Evolutionary conservation across 306 rosid genomes (phyloP).

Genomic region (Ammopiptanthus mongolicus): DNA sequence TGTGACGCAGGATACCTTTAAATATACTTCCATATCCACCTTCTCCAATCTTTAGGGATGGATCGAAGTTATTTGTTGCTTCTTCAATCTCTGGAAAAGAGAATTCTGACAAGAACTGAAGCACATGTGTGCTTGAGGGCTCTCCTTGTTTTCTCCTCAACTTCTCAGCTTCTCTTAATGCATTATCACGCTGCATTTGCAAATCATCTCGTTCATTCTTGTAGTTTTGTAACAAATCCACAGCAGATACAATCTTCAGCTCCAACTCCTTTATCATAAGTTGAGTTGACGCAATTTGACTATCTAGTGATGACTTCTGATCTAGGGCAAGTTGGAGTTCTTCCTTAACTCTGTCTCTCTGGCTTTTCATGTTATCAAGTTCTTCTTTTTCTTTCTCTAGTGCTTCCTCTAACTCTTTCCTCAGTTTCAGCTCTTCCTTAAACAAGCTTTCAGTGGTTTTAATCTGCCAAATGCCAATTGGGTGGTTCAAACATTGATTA

Average conservation of each 20-base stretch:
- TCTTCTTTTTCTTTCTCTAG: slow-evolving; percentile 42
- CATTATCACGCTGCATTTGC: slow-evolving; percentile 52
- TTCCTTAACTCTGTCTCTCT: slow-evolving; percentile 37
- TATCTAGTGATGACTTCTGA: slow-evolving; percentile 48
- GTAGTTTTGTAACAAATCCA: slow-evolving; percentile 42
- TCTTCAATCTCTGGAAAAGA: slow-evolving; percentile 55
- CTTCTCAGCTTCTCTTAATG: slow-evolving; percentile 66
- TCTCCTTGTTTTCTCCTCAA: slow-evolving; percentile 57
- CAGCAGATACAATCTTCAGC: slow-evolving; percentile 45
- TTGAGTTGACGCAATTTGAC: slow-evolving; percentile 49
- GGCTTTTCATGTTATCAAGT: slow-evolving; percentile 41
- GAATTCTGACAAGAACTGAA: slow-evolving; percentile 60
- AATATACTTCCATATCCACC: slow-evolving; percentile 90
- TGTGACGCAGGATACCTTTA: slow-evolving; percentile 64
- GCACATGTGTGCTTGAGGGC: slow-evolving; percentile 30
- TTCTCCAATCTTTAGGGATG: slow-evolving; percentile 70
- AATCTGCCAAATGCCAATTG: slow-evolving; percentile 58
- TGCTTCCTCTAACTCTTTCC: slow-evolving; percentile 61
- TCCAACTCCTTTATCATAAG: slow-evolving; percentile 42
- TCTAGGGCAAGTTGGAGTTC: slow-evolving; percentile 47
- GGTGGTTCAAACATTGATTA: not conserved
- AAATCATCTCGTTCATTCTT: slow-evolving; percentile 54
- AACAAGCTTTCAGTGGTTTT: slow-evolving; percentile 42
- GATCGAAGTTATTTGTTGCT: slow-evolving; percentile 59
- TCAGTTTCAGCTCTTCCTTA: slow-evolving; percentile 49